Conservation (phyloP, 2,329 filamentous ascomycete species). For the Aspergillus melleus region DNA sequence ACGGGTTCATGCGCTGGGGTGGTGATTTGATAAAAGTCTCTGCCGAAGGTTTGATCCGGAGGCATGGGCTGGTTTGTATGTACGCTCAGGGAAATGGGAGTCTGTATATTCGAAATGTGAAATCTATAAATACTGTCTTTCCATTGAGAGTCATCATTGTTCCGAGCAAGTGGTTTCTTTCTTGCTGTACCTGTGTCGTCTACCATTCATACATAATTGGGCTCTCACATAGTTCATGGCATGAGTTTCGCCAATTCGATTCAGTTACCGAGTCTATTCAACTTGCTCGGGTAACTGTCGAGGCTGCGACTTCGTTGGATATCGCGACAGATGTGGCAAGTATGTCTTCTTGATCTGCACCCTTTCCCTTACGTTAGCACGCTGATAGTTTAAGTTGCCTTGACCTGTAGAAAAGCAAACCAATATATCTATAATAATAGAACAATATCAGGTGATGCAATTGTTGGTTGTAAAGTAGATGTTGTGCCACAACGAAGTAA, state of each 20-base stretch:
- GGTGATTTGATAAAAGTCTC: not conserved
- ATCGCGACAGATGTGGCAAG: slow-evolving; percentile 7
- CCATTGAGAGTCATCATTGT: not conserved
- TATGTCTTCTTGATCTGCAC: not conserved
- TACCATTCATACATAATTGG: not conserved
- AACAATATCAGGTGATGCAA: too few relatives aligned
- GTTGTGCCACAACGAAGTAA: too few relatives aligned
- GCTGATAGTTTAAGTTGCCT: too few relatives aligned
- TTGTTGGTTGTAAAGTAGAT: too few relatives aligned
- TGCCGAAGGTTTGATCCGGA: not conserved
- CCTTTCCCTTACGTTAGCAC: too few relatives aligned
- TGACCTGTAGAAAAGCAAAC: too few relatives aligned
- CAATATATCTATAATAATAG: too few relatives aligned
- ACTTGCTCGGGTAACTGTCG: not conserved
- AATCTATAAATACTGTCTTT: not conserved
- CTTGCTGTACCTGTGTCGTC: not conserved
- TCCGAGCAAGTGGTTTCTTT: too few relatives aligned
- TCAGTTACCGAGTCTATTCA: not conserved
- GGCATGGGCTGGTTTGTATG: not conserved
- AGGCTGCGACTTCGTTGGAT: slow-evolving; percentile 1
- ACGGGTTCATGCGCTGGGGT: not conserved
- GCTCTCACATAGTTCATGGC: too few relatives aligned
- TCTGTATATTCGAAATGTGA: not conserved
- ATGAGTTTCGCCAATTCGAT: too few relatives aligned
- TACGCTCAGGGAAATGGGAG: not conserved